Percentiles rank a stretch among this genome's conserved stretches.
These are phyloP conservation scores for Globisporangium sylvaticum DNA, from an alignment of 352 stramenopile genomes.

Conservation along the genomic window DNA sequence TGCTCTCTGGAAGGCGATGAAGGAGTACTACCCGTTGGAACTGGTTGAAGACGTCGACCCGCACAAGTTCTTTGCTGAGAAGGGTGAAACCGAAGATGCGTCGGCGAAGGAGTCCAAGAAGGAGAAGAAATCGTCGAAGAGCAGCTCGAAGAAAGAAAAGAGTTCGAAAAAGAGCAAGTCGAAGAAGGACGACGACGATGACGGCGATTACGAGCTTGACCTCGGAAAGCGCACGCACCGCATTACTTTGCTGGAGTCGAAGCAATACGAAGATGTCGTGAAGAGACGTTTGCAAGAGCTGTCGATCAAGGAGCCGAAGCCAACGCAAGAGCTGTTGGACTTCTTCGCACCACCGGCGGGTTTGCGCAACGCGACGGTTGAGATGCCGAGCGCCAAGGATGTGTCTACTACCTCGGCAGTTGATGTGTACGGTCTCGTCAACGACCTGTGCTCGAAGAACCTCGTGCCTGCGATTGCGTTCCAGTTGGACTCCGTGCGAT, in stretches of 20 bases:
- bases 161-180: constrained; percentile 66
- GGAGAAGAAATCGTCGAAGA: constrained; percentile 28
- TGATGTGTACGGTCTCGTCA: constrained; percentile 68
- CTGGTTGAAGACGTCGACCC: constrained; percentile 91
- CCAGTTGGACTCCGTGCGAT: constrained; percentile 86
- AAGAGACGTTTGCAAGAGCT: constrained; percentile 91
- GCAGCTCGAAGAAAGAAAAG: constrained; percentile 38
- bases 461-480: constrained; percentile 85
- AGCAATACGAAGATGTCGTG: constrained; percentile 96
- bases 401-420: constrained; percentile 52
- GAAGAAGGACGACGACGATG: constrained; percentile 70
- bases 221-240: constrained; percentile 82
- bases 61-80: constrained; percentile 91
- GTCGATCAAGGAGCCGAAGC: constrained; percentile 85
- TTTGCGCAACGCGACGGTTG: constrained; percentile 59
- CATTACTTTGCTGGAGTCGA: constrained; percentile 97
- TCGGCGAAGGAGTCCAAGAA: constrained; percentile 19
- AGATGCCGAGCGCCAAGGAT: constrained; percentile 45
- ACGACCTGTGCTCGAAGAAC: constrained; percentile 52
- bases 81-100: constrained; percentile 31
- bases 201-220: constrained; percentile 55
- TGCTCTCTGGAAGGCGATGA: constrained; percentile 91
- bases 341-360: constrained; percentile 68
- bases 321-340: constrained; percentile 80
- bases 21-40: constrained; percentile 63